phyloP scores from a whole-genome alignment of 179 eudicot species.

The Nepenthes alata region DNA sequence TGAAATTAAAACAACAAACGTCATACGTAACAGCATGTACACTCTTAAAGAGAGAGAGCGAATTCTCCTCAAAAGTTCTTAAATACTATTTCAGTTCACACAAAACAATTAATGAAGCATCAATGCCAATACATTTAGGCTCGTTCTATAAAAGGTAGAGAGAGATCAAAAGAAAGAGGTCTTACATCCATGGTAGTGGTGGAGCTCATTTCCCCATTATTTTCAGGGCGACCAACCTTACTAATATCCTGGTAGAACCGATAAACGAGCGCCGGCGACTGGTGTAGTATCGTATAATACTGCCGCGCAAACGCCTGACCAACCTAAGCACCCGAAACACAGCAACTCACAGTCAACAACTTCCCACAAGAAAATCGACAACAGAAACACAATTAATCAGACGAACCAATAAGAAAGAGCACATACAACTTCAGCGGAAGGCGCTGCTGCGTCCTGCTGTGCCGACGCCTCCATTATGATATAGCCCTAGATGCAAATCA shows the following conservation, averaged over 20 bases:
- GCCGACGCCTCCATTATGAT: conserved; percentile 1
- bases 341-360: neutral
- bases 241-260: conserved; percentile 73
- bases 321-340: conserved; percentile 29
- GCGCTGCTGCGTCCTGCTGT: conserved; percentile 4
- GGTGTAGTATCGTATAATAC: conserved; percentile 60
- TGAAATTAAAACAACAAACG: too few species aligned
- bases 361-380: too few species aligned
- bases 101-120: too few species aligned
- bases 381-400: neutral
- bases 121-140: too few species aligned
- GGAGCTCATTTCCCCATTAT: conserved; percentile 35
- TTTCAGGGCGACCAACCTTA: conserved; percentile 56
- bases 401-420: too few species aligned
- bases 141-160: too few species aligned
- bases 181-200: conserved; percentile 66
- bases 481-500: too few species aligned
- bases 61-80: too few species aligned
- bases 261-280: conserved; percentile 55
- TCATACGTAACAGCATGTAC: too few species aligned
- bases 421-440: conserved; percentile 7
- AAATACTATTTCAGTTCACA: too few species aligned
- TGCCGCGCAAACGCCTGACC: conserved; percentile 80
- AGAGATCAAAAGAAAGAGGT: neutral
- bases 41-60: too few species aligned